These are phyloP conservation scores for Boletus bicolor DNA, from an alignment of 768 basidiomycete species.

Conservation along the genomic window DNA sequence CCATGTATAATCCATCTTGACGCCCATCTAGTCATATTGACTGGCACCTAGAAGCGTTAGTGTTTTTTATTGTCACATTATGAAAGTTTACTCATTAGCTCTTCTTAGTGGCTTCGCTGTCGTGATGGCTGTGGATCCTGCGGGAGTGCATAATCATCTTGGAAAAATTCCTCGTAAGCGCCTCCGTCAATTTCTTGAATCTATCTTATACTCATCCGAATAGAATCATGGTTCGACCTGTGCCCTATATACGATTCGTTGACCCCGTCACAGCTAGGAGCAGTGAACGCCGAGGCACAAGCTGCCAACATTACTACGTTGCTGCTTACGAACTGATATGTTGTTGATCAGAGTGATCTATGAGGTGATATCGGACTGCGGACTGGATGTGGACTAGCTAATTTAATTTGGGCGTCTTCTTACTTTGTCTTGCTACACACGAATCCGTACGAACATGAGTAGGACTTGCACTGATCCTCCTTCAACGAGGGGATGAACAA, in stretches of 20 bases:
- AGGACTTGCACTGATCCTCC: not conserved
- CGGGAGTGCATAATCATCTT: conserved; percentile 14
- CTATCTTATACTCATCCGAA: not conserved
- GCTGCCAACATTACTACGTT: conserved; percentile 19
- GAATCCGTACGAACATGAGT: not conserved
- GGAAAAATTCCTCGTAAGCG: conserved; percentile 16
- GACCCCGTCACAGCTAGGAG: conserved; percentile 20
- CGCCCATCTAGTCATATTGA: conserved; percentile 24
- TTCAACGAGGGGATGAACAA: not conserved
- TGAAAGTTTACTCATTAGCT: not conserved
- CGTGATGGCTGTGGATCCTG: conserved; percentile 26
- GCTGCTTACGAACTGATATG: conserved; percentile 14
- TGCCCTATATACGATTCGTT: conserved; percentile 25
- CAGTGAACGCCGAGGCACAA: conserved; percentile 11
- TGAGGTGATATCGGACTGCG: not conserved
- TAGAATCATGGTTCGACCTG: conserved; percentile 26
- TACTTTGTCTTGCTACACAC: not conserved
- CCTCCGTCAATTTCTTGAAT: not conserved
- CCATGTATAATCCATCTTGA: not conserved
- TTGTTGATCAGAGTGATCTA: not conserved
- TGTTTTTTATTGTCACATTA: not conserved
- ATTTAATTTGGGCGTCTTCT: not conserved
- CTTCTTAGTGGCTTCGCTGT: conserved; percentile 25
- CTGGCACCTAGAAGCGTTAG: conserved; percentile 28
- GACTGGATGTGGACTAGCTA: not conserved